These are phyloP conservation scores for Naegleria lovaniensis DNA, from an alignment of 208 protist species.

Conservation along the genomic window DNA sequence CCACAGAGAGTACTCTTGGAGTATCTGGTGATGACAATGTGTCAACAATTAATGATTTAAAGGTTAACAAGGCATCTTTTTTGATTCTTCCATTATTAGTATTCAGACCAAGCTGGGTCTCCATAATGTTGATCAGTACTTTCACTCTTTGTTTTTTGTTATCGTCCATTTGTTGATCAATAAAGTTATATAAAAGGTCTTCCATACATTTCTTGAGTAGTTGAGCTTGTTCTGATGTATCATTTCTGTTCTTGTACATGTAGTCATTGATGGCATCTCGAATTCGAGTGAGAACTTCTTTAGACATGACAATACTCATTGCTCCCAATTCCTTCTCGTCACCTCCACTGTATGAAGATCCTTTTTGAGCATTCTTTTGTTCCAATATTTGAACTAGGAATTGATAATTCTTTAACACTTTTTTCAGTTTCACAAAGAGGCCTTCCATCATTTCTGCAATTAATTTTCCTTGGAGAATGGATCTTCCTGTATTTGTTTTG, in stretches of 20 bases:
- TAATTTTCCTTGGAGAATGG: not conserved
- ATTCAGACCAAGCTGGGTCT: not conserved
- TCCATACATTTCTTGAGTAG: not conserved
- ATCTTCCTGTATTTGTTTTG: not conserved
- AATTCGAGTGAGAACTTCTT: not conserved
- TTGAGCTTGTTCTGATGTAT: not conserved
- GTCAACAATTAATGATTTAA: not conserved
- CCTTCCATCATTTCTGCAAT: not conserved
- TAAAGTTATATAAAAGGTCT: not conserved
- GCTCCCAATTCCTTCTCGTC: not conserved
- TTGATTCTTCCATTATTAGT: not conserved
- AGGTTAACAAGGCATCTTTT: not conserved
- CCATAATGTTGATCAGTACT: not conserved
- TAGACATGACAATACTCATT: not conserved
- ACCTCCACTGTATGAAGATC: not conserved
- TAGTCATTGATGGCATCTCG: not conserved
- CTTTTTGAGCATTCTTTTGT: not conserved
- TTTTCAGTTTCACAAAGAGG: not conserved
- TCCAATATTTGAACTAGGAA: not conserved
- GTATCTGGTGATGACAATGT: not conserved
- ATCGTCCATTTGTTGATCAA: not conserved
- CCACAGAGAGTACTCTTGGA: not conserved
- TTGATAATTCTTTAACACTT: slow-evolving; percentile 1
- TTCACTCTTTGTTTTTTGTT: not conserved
- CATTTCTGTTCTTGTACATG: not conserved